Conservation (phyloP, 768 basidiomycete genomes). For the Fistulinella prunicolor region DNA sequence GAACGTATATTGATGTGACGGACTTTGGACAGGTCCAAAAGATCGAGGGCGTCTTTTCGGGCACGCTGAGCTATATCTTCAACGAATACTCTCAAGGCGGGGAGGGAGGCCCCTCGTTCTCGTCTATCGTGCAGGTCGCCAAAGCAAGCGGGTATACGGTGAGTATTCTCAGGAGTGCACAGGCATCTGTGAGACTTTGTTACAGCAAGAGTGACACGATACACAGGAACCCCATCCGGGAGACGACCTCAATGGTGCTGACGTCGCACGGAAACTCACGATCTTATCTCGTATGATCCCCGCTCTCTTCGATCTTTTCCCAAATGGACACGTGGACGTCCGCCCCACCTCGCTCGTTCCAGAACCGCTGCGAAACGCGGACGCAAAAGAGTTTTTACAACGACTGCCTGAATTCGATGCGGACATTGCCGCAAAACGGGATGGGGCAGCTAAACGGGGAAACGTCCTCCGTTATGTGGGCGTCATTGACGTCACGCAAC, state of each 20-base stretch:
- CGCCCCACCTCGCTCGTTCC: conserved; percentile 86
- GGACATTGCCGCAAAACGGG: conserved; percentile 72
- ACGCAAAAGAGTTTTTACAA: conserved; percentile 80
- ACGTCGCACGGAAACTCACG: conserved; percentile 95
- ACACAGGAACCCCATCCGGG: conserved; percentile 92
- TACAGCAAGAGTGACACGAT: conserved; percentile 30
- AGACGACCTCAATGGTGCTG: conserved; percentile 94
- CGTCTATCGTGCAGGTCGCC: conserved; percentile 83
- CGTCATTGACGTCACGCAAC: conserved; percentile 74
- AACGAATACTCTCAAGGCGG: conserved; percentile 84
- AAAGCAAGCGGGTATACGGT: conserved; percentile 96
- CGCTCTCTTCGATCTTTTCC: conserved; percentile 47
- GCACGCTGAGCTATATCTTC: conserved; percentile 99
- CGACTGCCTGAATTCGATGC: conserved; percentile 81
- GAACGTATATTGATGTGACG: not conserved
- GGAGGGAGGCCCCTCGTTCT: conserved; percentile 73
- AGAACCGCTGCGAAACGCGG: conserved; percentile 59
- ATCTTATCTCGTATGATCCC: conserved; percentile 86
- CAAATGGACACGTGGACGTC: conserved; percentile 79
- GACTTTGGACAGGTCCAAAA: conserved; percentile 56
- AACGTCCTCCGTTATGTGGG: conserved; percentile 92
- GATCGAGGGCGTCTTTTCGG: conserved; percentile 97
- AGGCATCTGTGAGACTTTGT: too few species aligned
- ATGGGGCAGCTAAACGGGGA: conserved; percentile 73
- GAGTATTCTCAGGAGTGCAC: conserved; percentile 12